Conservation (phyloP, 2,329 filamentous ascomycete genomes). For the Fonsecaea nubica region DNA sequence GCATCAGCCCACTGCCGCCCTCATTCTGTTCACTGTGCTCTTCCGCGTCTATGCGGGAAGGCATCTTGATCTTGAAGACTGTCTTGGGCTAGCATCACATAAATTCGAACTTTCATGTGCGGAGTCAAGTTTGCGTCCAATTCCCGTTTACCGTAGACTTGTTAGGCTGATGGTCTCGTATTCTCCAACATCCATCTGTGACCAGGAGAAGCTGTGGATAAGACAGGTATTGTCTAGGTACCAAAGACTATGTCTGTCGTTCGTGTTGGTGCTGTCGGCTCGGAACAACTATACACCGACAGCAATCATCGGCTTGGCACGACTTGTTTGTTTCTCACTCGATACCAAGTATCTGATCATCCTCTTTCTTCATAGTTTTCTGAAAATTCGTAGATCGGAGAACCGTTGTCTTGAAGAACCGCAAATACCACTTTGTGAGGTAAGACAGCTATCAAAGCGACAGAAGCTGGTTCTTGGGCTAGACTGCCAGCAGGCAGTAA, state of each 20-base stretch:
- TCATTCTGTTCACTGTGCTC: not conserved
- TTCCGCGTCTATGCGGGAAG: slow-evolving; percentile 22
- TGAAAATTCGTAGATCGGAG: not conserved
- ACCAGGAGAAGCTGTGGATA: not conserved
- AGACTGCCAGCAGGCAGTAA: not conserved
- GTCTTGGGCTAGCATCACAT: not conserved
- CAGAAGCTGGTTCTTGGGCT: not conserved
- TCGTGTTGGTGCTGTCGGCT: not conserved
- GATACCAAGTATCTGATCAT: not conserved
- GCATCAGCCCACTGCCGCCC: slow-evolving; percentile 13
- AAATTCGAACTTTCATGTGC: not conserved
- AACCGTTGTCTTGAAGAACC: not conserved
- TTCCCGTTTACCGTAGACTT: not conserved
- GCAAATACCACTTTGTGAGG: not conserved
- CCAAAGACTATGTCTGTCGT: not conserved
- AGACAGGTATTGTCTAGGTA: not conserved
- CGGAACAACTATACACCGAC: not conserved
- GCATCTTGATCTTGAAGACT: slow-evolving; percentile 9
- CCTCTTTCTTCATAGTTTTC: not conserved
- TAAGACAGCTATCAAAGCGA: not conserved
- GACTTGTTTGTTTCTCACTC: not conserved
- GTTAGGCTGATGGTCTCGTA: not conserved
- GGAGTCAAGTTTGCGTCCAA: not conserved
- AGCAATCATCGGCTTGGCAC: not conserved
- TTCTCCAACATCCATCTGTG: not conserved